Evolutionary conservation across 2,329 filamentous ascomycete species (phyloP).

Genomic region (Tolypocladium sp.): DNA sequence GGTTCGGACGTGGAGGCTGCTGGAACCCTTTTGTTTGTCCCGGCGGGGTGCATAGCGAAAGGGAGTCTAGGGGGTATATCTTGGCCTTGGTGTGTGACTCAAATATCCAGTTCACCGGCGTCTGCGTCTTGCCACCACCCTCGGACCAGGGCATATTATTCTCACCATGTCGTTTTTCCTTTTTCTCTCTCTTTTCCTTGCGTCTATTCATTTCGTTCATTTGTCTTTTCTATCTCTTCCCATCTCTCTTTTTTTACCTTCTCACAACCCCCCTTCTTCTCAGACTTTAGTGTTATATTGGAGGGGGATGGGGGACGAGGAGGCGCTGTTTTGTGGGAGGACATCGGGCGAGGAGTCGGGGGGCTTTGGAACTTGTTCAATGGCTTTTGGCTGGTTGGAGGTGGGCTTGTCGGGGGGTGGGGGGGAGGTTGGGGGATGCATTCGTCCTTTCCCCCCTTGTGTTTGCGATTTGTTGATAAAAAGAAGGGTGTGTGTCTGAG

Average conservation of each 20-base stretch:
- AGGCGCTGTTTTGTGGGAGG: neutral
- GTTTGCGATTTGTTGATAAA: neutral
- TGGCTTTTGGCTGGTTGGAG: neutral
- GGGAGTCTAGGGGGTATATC: slow-evolving; percentile 29
- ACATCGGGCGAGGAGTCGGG: slow-evolving; percentile 5
- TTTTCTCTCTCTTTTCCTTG: neutral
- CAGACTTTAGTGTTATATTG: neutral
- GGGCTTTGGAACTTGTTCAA: slow-evolving; percentile 2
- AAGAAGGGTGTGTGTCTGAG: neutral
- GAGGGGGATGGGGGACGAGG: neutral
- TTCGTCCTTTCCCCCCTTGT: neutral
- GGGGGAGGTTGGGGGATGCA: neutral
- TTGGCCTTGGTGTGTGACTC: slow-evolving; percentile 27
- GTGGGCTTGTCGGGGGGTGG: neutral
- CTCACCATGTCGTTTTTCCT: slow-evolving; percentile 1
- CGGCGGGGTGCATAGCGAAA: slow-evolving; percentile 34
- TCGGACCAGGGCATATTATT: neutral
- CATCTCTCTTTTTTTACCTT: neutral
- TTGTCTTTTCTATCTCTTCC: neutral
- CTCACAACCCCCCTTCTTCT: neutral
- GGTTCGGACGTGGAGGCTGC: slow-evolving; percentile 23
- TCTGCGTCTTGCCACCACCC: slow-evolving; percentile 6
- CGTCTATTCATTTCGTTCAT: neutral
- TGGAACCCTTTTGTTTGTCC: slow-evolving; percentile 31
- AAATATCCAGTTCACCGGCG: slow-evolving; percentile 19